Conservation (phyloP, 2,329 filamentous ascomycete species). For the Bipolaris zeicola region DNA sequence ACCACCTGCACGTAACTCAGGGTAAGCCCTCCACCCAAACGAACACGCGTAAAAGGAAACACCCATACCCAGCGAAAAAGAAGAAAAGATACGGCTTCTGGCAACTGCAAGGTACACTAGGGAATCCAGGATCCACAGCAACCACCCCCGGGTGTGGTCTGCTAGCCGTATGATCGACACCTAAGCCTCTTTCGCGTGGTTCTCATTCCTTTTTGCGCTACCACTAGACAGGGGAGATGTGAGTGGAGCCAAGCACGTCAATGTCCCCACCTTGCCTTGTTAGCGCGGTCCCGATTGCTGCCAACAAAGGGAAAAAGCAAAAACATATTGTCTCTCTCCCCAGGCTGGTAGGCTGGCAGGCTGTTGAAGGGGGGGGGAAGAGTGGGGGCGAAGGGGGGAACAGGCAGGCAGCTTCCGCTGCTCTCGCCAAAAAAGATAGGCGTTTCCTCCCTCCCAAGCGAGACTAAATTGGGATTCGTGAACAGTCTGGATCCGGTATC, state of each 20-base stretch:
- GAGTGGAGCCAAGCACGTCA: not conserved
- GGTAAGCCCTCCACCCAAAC: constrained; percentile 4
- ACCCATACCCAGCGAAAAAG: not conserved
- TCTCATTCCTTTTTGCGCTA: not conserved
- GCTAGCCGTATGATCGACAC: not conserved
- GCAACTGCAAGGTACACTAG: constrained; percentile 4
- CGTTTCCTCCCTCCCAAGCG: not conserved
- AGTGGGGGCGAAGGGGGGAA: no score
- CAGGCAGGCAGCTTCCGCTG: not conserved
- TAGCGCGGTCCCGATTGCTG: not conserved
- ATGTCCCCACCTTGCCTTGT: not conserved
- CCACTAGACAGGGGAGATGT: not conserved
- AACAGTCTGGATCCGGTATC: constrained; percentile 1
- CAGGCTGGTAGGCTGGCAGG: not conserved
- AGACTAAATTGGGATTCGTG: constrained; percentile 3
- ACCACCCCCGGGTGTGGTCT: not conserved
- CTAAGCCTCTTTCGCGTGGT: constrained; percentile 1
- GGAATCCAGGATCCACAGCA: not conserved
- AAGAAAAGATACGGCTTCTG: no score
- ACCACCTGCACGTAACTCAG: constrained; percentile 2
- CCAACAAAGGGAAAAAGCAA: constrained; percentile 4
- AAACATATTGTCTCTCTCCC: not conserved
- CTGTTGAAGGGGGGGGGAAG: not conserved
- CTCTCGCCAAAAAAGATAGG: constrained; percentile 2
- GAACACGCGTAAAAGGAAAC: constrained; percentile 4